Conservation (phyloP, 306 rosid genomes). For the Corylus avellana region DNA sequence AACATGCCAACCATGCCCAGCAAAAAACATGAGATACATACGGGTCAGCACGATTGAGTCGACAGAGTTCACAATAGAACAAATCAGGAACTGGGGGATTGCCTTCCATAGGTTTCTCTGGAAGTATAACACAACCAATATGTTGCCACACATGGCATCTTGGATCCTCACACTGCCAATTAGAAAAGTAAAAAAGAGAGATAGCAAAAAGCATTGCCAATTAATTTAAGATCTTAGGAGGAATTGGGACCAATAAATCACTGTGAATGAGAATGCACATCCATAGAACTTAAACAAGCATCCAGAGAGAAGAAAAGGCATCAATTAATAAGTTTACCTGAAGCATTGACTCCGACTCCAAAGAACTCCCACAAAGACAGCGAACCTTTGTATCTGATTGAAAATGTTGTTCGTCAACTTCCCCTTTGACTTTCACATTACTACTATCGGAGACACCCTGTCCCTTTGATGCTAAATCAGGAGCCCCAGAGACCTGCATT, state of each 20-base stretch:
- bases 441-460: constrained; percentile 82
- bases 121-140: constrained; percentile 78
- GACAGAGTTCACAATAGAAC: constrained; percentile 88
- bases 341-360: constrained; percentile 83
- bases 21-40: constrained; percentile 43
- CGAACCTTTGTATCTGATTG: constrained; percentile 71
- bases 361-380: constrained; percentile 81
- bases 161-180: constrained; percentile 87
- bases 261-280: neutral
- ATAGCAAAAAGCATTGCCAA: constrained; percentile 9
- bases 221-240: constrained; percentile 12
- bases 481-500: constrained; percentile 94
- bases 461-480: constrained; percentile 88
- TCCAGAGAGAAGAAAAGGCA: constrained; percentile 12
- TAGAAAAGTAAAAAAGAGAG: constrained; percentile 19
- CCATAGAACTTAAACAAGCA: constrained; percentile 13
- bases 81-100: constrained; percentile 62
- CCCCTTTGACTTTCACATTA: constrained; percentile 76
- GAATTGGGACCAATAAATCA: constrained; percentile 2
- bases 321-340: constrained; percentile 53
- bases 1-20: too few species aligned
- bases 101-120: constrained; percentile 87
- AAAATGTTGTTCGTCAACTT: constrained; percentile 70
- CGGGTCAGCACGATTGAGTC: constrained; percentile 98
- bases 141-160: constrained; percentile 95